Evolutionary conservation across 345 rosid genomes (phyloP).

Genomic region (Euclidium syriacum): DNA sequence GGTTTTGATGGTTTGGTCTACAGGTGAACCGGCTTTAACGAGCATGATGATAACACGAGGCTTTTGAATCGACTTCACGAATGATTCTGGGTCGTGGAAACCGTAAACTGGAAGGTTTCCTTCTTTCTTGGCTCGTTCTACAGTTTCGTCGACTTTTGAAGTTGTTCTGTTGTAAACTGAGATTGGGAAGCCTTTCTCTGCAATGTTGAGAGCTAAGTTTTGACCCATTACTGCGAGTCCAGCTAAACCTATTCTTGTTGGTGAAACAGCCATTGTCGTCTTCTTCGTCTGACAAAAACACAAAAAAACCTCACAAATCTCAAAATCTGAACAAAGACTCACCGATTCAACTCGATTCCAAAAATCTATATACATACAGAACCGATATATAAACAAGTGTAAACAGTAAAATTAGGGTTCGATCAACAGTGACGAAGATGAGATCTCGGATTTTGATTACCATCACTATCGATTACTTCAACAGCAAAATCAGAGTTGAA

Average conservation of each 20-base stretch:
- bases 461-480: too few species aligned
- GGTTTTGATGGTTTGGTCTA: conserved; percentile 84
- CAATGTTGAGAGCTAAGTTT: conserved; percentile 89
- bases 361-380: too few species aligned
- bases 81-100: conserved; percentile 80
- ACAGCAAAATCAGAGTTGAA: background rate
- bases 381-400: too few species aligned
- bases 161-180: conserved; percentile 90
- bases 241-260: conserved; percentile 86
- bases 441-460: too few species aligned
- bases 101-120: conserved; percentile 77
- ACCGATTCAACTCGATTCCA: too few species aligned
- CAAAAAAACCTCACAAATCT: background rate
- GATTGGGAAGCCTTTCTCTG: conserved; percentile 93
- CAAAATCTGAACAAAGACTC: background rate
- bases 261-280: conserved; percentile 51
- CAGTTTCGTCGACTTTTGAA: conserved; percentile 87
- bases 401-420: too few species aligned
- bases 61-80: conserved; percentile 75
- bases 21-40: conserved; percentile 93
- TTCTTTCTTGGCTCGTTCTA: conserved; percentile 79
- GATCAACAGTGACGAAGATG: too few species aligned
- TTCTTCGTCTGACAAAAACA: conserved; percentile 20
- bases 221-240: conserved; percentile 99
- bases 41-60: conserved; percentile 95